These are phyloP conservation scores for Eucalyptus viminalis DNA, from an alignment of 345 rosid species.

Conservation along the genomic window DNA sequence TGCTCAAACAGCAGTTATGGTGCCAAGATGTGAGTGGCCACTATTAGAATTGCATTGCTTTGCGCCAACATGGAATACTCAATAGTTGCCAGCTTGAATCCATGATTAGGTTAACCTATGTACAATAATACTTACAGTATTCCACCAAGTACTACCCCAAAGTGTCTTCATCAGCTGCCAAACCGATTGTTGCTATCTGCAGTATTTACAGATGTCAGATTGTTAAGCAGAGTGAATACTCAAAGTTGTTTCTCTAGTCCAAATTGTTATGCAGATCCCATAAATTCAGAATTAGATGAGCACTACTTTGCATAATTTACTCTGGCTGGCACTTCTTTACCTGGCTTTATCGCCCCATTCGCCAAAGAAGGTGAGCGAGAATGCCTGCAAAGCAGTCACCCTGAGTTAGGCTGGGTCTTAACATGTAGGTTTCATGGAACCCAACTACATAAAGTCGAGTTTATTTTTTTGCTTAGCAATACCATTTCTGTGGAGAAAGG, in stretches of 20 bases:
- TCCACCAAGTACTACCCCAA: conserved; percentile 14
- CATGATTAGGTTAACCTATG: neutral
- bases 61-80: neutral
- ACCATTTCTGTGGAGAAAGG: neutral
- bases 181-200: conserved; percentile 10
- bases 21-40: neutral
- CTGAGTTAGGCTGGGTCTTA: neutral
- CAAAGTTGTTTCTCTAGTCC: neutral
- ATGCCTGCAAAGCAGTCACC: neutral
- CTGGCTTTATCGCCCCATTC: conserved; percentile 25
- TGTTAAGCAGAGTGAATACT: neutral
- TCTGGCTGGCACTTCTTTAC: neutral
- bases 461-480: neutral
- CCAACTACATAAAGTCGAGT: neutral
- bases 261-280: neutral
- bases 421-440: neutral
- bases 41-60: neutral
- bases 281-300: neutral
- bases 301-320: neutral
- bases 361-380: conserved; percentile 7
- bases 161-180: conserved; percentile 11
- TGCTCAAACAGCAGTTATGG: neutral
- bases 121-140: neutral
- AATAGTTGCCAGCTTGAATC: neutral
- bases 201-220: neutral